Base-by-base conservation (phyloP, 106 monocot species). In the Vanilla planifolia region DNA sequence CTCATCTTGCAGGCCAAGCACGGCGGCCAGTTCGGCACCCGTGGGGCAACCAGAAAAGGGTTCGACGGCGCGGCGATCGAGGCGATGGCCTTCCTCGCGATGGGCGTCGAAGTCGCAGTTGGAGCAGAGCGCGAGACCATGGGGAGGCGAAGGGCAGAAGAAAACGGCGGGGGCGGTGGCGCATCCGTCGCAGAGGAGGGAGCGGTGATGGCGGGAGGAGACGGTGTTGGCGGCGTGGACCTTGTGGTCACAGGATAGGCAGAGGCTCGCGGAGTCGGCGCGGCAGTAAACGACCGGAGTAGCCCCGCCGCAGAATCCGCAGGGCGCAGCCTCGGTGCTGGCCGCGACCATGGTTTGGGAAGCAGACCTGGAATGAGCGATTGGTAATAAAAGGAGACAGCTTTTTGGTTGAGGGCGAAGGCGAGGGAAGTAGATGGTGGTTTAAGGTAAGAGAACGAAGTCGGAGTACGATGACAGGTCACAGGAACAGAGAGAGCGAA, bases 181-280 rank as follows among this genome's bases (percentile, higher is more conserved):
- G 73, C 85, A 85, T 16, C 52, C 16, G 70, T 70, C 59, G 73
- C 85, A 85, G 42, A 85, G 69, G 26, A 74, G 73, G 13, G 77
- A 43, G 27, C 80, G 79, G n/a, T 48, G 52, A 63, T 85, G 85
- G 20, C 50, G 37, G 41, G 66, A 73, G 30, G 73, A 80, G 32
- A 85, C 80, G 0, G 73, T 40, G 71, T 85, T 85, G 55, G 82
- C 82, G 29, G 62, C 36, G 77, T 82, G 82, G 36, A 82, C 81
- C 26, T 72, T 73, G 59, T 63, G 71, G 63, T 81, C 81, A 68
- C 81, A 81, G 33, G 67, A 19, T 8, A 71, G 71, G 71, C 71
- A 71, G 8, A 71, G 71, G 39, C 46, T 13, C 13, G 71, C 64
- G 20, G 71, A 23, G 44, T 71, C 71, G 14, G 71, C 71, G 15